These are phyloP conservation scores for Suillus paluster DNA, from an alignment of 768 basidiomycete genomes.

Conservation along the genomic window DNA sequence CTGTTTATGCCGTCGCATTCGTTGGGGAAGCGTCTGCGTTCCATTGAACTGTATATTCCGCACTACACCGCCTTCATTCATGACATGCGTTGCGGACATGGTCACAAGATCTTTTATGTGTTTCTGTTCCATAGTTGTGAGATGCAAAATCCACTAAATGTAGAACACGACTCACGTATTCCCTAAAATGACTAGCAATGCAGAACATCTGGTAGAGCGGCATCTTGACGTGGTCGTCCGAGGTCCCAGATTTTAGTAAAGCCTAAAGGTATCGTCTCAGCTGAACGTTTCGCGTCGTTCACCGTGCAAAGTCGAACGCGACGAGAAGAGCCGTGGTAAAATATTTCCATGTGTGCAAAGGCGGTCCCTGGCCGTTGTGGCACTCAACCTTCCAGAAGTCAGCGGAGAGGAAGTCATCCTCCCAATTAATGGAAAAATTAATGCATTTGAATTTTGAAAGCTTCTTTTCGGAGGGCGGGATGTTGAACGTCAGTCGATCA, in stretches of 20 bases:
- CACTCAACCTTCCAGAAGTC: background rate
- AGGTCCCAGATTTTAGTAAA: background rate
- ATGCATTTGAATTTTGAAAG: no score
- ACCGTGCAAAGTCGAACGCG: background rate
- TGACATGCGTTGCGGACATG: slow-evolving; percentile 70
- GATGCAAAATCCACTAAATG: background rate
- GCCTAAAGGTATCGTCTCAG: background rate
- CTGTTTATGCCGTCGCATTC: slow-evolving; percentile 67
- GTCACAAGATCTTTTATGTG: slow-evolving; percentile 78
- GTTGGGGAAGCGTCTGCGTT: slow-evolving; percentile 70
- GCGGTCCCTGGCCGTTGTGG: background rate
- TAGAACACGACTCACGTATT: slow-evolving; percentile 60
- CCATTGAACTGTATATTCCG: slow-evolving; percentile 80
- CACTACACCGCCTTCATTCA: slow-evolving; percentile 80
- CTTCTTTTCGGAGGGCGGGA: background rate
- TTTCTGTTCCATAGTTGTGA: slow-evolving; percentile 45
- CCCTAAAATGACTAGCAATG: slow-evolving; percentile 73
- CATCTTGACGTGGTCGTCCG: slow-evolving; percentile 48
- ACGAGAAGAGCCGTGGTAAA: background rate
- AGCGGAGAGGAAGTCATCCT: background rate
- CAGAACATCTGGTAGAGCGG: slow-evolving; percentile 89
- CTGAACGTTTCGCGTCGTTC: no score
- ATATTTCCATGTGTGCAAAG: background rate
- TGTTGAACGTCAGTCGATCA: no score
- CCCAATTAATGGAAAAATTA: no score